phyloP scores from a whole-genome alignment of 139 green algal species.

The Tetradesmus obliquus region DNA sequence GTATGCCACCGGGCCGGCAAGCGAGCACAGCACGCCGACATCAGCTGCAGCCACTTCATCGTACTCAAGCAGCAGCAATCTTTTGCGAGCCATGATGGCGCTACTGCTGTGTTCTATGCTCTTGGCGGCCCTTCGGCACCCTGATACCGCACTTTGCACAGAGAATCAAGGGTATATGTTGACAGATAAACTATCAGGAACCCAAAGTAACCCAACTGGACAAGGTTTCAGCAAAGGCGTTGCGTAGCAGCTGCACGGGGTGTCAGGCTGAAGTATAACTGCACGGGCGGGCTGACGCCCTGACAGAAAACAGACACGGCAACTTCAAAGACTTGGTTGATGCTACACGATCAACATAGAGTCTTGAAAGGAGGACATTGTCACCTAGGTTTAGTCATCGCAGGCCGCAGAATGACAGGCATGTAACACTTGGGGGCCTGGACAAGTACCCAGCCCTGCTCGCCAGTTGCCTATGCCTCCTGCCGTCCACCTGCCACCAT shows the following conservation, averaged over 20 bases:
- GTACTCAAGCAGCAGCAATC: constrained; percentile 34
- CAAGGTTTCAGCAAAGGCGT: background rate
- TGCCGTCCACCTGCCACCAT: background rate
- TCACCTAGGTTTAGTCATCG: background rate
- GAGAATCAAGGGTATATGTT: background rate
- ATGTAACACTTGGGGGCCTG: background rate
- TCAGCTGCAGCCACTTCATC: background rate
- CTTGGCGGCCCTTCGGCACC: background rate
- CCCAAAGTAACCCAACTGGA: background rate
- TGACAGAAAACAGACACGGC: background rate
- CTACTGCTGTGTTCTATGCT: background rate
- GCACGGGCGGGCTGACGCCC: background rate
- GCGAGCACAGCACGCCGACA: constrained; percentile 36
- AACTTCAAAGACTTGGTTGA: no score
- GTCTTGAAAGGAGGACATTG: background rate
- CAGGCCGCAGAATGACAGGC: background rate
- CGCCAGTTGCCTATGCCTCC: no score
- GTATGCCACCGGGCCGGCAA: constrained; percentile 49
- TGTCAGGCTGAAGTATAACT: background rate
- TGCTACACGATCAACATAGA: background rate
- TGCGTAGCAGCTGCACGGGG: background rate
- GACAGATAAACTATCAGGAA: no score
- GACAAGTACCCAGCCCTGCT: background rate
- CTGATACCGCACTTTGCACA: background rate
- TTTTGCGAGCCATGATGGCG: constrained; percentile 10